A percentile compares a stretch with the other conserved stretches of the same genome.
Conservation (phyloP, 768 basidiomycete species). For the Pleurotus djamor region DNA sequence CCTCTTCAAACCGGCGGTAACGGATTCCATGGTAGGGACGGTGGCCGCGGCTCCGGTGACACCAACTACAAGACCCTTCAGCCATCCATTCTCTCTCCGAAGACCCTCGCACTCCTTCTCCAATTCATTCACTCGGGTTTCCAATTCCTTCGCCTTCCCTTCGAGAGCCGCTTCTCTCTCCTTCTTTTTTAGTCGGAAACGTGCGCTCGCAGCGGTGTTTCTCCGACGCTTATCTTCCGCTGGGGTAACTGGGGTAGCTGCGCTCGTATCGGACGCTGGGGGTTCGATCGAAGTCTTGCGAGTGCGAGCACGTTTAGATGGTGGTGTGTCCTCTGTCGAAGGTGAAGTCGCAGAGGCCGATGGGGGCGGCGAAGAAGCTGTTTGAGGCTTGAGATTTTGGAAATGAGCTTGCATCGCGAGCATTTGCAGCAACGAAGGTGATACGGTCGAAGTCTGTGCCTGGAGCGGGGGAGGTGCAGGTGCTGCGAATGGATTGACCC, state of each 20-base stretch:
- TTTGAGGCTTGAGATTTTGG: constrained; percentile 36
- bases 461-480: constrained; percentile 23
- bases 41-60: constrained; percentile 69
- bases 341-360: constrained; percentile 19
- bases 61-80: constrained; percentile 87
- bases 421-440: constrained; percentile 69
- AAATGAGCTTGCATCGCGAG: constrained; percentile 40
- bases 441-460: constrained; percentile 25
- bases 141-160: constrained; percentile 80
- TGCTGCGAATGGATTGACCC: constrained; percentile 41
- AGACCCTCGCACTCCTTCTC: constrained; percentile 91
- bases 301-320: constrained; percentile 55
- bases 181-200: constrained; percentile 96
- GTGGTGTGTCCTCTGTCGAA: constrained; percentile 22
- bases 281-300: constrained; percentile 46
- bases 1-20: constrained; percentile 16
- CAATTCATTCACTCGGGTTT: constrained; percentile 72
- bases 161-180: constrained; percentile 91
- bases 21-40: constrained; percentile 10
- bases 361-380: constrained; percentile 17
- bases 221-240: constrained; percentile 91
- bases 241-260: constrained; percentile 36
- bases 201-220: constrained; percentile 91
- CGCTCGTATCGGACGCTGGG: constrained; percentile 23
- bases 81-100: constrained; percentile 88